These are phyloP conservation scores for Onygenales sp. DNA, from an alignment of 2,329 filamentous ascomycete species.

Conservation along the genomic window DNA sequence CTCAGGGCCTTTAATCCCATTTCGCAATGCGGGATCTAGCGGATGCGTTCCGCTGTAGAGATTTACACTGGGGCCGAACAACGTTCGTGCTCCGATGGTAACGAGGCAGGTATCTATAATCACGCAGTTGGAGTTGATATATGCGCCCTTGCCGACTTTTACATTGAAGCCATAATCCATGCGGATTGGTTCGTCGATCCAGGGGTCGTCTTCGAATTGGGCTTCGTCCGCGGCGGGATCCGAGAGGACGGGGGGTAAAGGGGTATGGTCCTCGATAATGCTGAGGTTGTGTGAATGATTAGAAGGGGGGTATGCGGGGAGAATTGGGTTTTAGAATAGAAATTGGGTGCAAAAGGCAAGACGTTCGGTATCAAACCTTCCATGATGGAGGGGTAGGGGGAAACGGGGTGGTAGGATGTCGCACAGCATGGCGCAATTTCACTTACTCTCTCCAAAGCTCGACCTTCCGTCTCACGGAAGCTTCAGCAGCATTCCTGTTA, in stretches of 20 bases:
- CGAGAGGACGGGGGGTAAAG: conserved; percentile 51
- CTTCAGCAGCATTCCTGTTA: conserved; percentile 50
- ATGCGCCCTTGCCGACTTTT: conserved; percentile 59
- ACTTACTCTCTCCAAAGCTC: conserved; percentile 65
- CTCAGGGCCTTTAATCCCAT: conserved; percentile 69
- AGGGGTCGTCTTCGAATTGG: conserved; percentile 56
- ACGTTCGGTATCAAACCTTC: background rate
- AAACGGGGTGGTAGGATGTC: background rate
- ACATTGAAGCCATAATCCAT: conserved; percentile 74
- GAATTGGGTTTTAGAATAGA: background rate
- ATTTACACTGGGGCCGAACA: conserved; percentile 69
- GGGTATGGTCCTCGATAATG: conserved; percentile 51
- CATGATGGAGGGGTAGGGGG: background rate
- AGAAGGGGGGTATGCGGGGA: conserved; percentile 1
- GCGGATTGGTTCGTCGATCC: conserved; percentile 59
- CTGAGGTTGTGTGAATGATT: conserved; percentile 30
- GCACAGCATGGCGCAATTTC: background rate
- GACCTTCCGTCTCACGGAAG: conserved; percentile 51
- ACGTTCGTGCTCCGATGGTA: conserved; percentile 63
- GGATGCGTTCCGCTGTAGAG: conserved; percentile 71
- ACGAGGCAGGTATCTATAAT: conserved; percentile 71
- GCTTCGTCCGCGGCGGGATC: conserved; percentile 56
- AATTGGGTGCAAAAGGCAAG: background rate
- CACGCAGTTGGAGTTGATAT: conserved; percentile 64
- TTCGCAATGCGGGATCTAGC: conserved; percentile 61